Evolutionary conservation across 768 basidiomycete genomes (phyloP).

Genomic region (Boletus barrowsii): DNA sequence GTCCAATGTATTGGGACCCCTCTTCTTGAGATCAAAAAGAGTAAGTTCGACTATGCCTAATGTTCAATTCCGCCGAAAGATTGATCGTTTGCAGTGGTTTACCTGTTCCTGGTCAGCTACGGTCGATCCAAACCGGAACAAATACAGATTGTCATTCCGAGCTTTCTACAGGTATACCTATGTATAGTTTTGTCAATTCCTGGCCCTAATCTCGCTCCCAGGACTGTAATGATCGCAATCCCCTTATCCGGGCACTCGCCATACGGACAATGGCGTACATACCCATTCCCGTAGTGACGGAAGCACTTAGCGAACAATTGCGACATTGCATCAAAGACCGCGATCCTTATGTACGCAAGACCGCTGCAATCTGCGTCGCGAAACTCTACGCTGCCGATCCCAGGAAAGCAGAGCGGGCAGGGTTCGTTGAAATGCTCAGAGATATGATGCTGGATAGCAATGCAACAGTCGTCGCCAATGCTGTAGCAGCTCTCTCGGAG

Average conservation of each 20-base stretch:
- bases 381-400: slow-evolving; percentile 92
- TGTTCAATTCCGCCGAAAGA: neutral
- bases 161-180: slow-evolving; percentile 74
- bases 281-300: slow-evolving; percentile 83
- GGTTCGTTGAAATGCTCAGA: slow-evolving; percentile 87
- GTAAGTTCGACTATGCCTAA: slow-evolving; percentile 45
- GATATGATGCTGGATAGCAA: slow-evolving; percentile 92
- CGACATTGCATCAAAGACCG: slow-evolving; percentile 90
- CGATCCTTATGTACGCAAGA: slow-evolving; percentile 98
- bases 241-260: slow-evolving; percentile 92
- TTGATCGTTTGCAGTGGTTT: slow-evolving; percentile 69
- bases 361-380: slow-evolving; percentile 95
- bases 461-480: slow-evolving; percentile 96
- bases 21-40: slow-evolving; percentile 97
- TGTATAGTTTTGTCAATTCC: slow-evolving; percentile 4
- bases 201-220: slow-evolving; percentile 33
- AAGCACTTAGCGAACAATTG: slow-evolving; percentile 83
- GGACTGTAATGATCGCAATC: slow-evolving; percentile 96
- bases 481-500: slow-evolving; percentile 94
- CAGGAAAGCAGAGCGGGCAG: slow-evolving; percentile 80
- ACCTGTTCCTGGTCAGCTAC: slow-evolving; percentile 96
- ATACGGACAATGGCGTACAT: slow-evolving; percentile 99
- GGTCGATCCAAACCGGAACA: slow-evolving; percentile 92
- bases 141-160: slow-evolving; percentile 86
- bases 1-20: slow-evolving; percentile 95